Conservation (phyloP, 768 basidiomycete genomes). For the Rhizopogon vinicolor region DNA sequence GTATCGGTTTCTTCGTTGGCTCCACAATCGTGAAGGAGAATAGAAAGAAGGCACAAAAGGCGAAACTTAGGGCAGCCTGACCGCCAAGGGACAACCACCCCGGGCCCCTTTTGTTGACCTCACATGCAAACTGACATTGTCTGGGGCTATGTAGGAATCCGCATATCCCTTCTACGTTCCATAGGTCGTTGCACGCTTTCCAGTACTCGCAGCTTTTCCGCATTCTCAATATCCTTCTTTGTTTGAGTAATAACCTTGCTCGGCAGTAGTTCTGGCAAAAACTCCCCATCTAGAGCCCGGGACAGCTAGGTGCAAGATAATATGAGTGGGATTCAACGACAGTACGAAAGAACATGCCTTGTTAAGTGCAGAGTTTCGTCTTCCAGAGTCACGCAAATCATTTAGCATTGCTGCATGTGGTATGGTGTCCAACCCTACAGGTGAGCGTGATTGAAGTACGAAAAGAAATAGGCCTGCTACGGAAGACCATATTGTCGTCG, state of each 20-base stretch:
- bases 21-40: slow-evolving; percentile 73
- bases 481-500: slow-evolving; percentile 52
- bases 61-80: slow-evolving; percentile 58
- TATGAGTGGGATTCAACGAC: not conserved
- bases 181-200: slow-evolving; percentile 33
- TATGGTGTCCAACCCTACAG: slow-evolving; percentile 50
- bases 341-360: slow-evolving; percentile 38
- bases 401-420: slow-evolving; percentile 45
- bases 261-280: slow-evolving; percentile 39
- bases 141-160: slow-evolving; percentile 6
- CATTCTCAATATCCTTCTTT: slow-evolving; percentile 59
- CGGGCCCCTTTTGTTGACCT: not conserved
- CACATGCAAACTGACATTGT: not conserved
- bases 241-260: slow-evolving; percentile 52
- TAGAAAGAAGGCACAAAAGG: slow-evolving; percentile 58
- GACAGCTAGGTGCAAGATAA: slow-evolving; percentile 36
- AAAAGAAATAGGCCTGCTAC: slow-evolving; percentile 65
- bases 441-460: slow-evolving; percentile 48
- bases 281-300: slow-evolving; percentile 50
- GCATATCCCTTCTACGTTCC: slow-evolving; percentile 16
- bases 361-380: slow-evolving; percentile 41
- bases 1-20: slow-evolving; percentile 78
- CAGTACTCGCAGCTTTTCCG: slow-evolving; percentile 60
- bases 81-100: not conserved
- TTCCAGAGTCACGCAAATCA: slow-evolving; percentile 41